phyloP scores from a whole-genome alignment of 805 yeast genomes.

The Ogataea corticis region DNA sequence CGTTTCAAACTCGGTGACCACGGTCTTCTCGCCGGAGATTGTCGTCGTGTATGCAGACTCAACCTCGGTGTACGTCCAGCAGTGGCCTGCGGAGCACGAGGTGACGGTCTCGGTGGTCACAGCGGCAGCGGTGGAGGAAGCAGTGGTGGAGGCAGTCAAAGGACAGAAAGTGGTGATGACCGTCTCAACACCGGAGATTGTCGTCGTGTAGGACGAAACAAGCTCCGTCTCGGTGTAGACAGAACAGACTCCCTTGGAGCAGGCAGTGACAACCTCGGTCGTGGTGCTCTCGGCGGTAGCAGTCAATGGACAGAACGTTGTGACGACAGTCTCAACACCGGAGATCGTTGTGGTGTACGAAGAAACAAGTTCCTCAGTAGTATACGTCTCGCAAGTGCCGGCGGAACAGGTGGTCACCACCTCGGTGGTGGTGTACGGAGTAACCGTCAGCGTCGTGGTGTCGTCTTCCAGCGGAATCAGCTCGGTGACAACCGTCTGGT shows the following conservation, averaged over 20 bases:
- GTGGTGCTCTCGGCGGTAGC: constrained; percentile 12
- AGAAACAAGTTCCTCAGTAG: constrained; percentile 22
- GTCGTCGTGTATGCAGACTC: constrained; percentile 23
- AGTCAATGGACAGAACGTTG: constrained; percentile 12
- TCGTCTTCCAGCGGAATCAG: not conserved
- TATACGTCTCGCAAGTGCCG: constrained; percentile 15
- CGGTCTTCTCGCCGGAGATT: constrained; percentile 18
- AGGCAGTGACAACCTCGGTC: constrained; percentile 19
- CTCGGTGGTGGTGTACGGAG: constrained; percentile 17
- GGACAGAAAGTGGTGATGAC: constrained; percentile 9
- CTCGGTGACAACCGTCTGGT: constrained; percentile 15
- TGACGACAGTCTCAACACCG: constrained; percentile 17
- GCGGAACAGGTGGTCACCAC: constrained; percentile 18
- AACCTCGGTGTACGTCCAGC: constrained; percentile 15
- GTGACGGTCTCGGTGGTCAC: constrained; percentile 12
- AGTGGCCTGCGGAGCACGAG: constrained; percentile 2
- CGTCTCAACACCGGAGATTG: constrained; percentile 18
- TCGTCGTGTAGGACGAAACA: constrained; percentile 24
- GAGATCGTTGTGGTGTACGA: constrained; percentile 23
- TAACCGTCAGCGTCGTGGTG: constrained; percentile 2
- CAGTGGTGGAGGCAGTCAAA: constrained; percentile 7
- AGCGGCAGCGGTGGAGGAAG: constrained; percentile 7
- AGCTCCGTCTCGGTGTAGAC: constrained; percentile 19
- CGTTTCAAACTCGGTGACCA: constrained; percentile 20
- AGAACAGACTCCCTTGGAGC: constrained; percentile 13